Evolutionary conservation across 192 early-diverging fungal genomes (phyloP).

Genomic region (Cladochytrium replicatum): DNA sequence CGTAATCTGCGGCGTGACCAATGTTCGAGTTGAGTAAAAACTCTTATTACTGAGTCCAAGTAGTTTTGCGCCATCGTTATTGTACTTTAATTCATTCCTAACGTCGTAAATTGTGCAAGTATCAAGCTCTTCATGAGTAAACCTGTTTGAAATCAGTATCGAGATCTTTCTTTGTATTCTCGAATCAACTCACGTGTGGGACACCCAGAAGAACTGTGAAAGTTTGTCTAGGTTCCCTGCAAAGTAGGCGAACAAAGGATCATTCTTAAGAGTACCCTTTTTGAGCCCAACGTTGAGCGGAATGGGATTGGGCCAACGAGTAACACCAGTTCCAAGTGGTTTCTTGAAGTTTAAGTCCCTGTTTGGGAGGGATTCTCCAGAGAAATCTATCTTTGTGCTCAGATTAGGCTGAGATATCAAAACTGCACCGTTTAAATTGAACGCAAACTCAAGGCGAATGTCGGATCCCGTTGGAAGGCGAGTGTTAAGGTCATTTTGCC

Average conservation of each 20-base stretch:
- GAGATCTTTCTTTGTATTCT: no score
- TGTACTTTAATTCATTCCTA: conserved; percentile 26
- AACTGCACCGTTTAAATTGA: no score
- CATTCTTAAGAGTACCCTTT: conserved; percentile 4
- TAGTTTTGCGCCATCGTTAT: conserved; percentile 28
- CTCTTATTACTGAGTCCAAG: conserved; percentile 9
- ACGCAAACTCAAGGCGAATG: conserved; percentile 23
- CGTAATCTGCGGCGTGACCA: conserved; percentile 34
- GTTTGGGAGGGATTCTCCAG: no score
- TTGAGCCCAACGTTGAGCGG: conserved; percentile 1
- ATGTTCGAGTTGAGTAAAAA: conserved; percentile 17
- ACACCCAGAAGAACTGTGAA: conserved; percentile 28
- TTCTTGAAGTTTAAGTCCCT: conserved; percentile 19
- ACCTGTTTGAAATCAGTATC: no score
- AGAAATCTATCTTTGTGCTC: no score
- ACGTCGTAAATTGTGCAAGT: conserved; percentile 22
- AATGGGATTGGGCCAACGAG: conserved; percentile 20
- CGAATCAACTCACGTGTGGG: no score
- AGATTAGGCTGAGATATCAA: no score
- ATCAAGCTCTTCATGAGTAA: conserved; percentile 29
- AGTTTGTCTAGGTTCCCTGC: not conserved
- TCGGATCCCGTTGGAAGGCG: conserved; percentile 26
- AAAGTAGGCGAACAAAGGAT: conserved; percentile 20
- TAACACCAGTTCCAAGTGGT: conserved; percentile 28
- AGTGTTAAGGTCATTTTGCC: conserved; percentile 28